These are phyloP conservation scores for Colletotrichum echinochloae DNA, from an alignment of 2,329 filamentous ascomycete species.

Conservation along the genomic window DNA sequence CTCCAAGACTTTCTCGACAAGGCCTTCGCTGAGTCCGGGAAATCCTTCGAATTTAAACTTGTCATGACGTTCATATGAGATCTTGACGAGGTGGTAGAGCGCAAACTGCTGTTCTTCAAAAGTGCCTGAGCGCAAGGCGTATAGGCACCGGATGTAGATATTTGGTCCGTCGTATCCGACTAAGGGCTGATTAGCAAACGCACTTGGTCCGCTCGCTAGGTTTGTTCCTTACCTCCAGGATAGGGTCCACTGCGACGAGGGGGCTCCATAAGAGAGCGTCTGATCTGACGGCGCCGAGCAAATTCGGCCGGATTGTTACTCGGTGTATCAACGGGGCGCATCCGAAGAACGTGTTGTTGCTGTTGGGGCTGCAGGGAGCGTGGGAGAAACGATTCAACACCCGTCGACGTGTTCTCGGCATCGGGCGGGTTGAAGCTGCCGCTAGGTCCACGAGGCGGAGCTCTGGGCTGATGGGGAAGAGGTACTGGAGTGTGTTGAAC, in stretches of 20 bases:
- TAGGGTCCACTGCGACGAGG: conserved; percentile 47
- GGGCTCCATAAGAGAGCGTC: conserved; percentile 44
- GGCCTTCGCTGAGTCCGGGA: conserved; percentile 85
- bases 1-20: conserved; percentile 86
- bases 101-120: conserved; percentile 91
- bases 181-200: conserved; percentile 42
- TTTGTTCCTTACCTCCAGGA: conserved; percentile 69
- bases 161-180: conserved; percentile 81
- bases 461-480: conserved; percentile 45
- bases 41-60: conserved; percentile 97
- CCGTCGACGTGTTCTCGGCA: conserved; percentile 67
- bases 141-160: conserved; percentile 90
- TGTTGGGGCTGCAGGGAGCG: conserved; percentile 72
- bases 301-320: conserved; percentile 79
- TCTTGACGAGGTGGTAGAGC: conserved; percentile 92
- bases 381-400: conserved; percentile 63
- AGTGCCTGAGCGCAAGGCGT: conserved; percentile 84
- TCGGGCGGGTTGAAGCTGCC: conserved; percentile 65
- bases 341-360: conserved; percentile 70
- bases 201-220: neutral
- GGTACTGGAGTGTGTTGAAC: conserved; percentile 47
- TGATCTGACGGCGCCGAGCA: conserved; percentile 64
- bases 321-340: conserved; percentile 81
- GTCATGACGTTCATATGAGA: conserved; percentile 93
- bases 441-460: conserved; percentile 56